Conservation (phyloP, 1,139 yeast genomes). For the Hansenula lynferdii region DNA sequence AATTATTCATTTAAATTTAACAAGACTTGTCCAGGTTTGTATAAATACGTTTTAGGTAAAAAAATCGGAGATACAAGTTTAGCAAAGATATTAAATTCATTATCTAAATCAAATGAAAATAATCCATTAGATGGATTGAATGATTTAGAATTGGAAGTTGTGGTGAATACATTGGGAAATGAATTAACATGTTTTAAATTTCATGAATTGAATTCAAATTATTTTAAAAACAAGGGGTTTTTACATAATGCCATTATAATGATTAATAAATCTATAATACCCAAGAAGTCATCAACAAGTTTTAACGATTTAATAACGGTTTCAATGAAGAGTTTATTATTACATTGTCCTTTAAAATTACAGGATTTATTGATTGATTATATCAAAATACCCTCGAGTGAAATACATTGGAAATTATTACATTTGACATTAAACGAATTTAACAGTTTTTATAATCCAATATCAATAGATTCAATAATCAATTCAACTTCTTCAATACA, state of each 20-base stretch:
- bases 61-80: no score
- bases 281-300: conserved; percentile 1
- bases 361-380: conserved; percentile 19
- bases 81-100: conserved; percentile 1
- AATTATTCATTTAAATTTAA: conserved; percentile 12
- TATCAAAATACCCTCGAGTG: conserved; percentile 4
- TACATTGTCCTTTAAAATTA: conserved; percentile 13
- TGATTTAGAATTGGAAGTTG: conserved; percentile 6
- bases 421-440: conserved; percentile 18
- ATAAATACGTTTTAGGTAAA: conserved; percentile 9
- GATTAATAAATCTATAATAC: conserved; percentile 17
- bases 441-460: conserved; percentile 3
- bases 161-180: conserved; percentile 17
- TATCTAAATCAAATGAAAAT: no score
- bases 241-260: conserved; percentile 22
- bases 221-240: conserved; percentile 7
- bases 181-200: conserved; percentile 16
- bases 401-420: conserved; percentile 14
- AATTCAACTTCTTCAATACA: not conserved
- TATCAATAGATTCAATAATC: not conserved
- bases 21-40: conserved; percentile 13
- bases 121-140: no score
- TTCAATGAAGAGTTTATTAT: conserved; percentile 14
- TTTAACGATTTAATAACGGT: conserved; percentile 8
- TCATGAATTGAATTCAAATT: conserved; percentile 1